These are phyloP conservation scores for Beauveria varroae DNA, from an alignment of 2,329 filamentous ascomycete genomes.

Conservation along the genomic window DNA sequence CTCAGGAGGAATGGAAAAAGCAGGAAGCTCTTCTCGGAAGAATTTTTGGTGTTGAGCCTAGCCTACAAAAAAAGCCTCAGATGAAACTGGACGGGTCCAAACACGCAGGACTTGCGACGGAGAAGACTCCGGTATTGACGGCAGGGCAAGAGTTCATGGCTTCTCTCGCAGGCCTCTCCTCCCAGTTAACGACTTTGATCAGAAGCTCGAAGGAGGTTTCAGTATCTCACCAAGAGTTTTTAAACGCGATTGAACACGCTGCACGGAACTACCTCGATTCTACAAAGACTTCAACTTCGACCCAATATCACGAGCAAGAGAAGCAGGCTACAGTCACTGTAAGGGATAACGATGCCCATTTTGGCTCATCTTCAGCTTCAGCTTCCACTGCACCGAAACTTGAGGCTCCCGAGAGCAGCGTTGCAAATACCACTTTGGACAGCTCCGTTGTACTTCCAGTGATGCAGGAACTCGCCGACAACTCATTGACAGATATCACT, in stretches of 20 bases:
- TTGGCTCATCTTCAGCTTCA: neutral
- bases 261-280: slow-evolving; percentile 42
- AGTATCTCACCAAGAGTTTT: slow-evolving; percentile 35
- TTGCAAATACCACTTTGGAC: neutral
- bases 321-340: neutral
- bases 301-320: slow-evolving; percentile 5
- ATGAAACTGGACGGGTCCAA: slow-evolving; percentile 17
- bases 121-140: slow-evolving; percentile 13
- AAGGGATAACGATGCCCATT: neutral
- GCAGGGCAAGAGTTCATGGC: slow-evolving; percentile 22
- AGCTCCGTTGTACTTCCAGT: neutral
- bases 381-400: neutral
- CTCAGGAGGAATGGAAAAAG: slow-evolving; percentile 44
- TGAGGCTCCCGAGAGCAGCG: neutral
- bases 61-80: slow-evolving; percentile 27
- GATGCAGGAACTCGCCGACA: neutral
- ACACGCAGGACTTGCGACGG: slow-evolving; percentile 13
- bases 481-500: neutral
- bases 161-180: slow-evolving; percentile 33
- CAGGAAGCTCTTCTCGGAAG: slow-evolving; percentile 46
- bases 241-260: slow-evolving; percentile 44
- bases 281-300: slow-evolving; percentile 17
- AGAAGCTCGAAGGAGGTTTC: slow-evolving; percentile 29
- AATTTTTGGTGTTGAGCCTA: slow-evolving; percentile 44
- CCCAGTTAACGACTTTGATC: slow-evolving; percentile 34